A percentile compares a stretch with the other conserved stretches of the same genome.
phyloP scores from a whole-genome alignment of 768 basidiomycete species.

The Gloeostereum incarnatum region DNA sequence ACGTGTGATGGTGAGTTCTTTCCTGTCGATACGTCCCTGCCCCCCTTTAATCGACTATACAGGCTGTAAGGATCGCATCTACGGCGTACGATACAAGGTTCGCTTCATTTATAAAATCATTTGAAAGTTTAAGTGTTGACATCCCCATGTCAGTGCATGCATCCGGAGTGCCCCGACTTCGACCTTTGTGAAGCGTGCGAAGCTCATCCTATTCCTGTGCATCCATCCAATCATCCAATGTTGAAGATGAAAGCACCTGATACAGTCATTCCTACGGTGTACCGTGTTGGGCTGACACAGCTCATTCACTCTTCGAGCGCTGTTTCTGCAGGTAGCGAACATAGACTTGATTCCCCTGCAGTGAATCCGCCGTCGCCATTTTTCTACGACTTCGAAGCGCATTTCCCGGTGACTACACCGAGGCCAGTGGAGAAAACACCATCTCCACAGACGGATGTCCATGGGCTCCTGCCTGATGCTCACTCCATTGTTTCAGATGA shows the following conservation, averaged over 20 bases:
- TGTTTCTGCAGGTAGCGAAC: constrained; percentile 3
- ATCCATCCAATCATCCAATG: constrained; percentile 62
- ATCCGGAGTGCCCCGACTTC: constrained; percentile 67
- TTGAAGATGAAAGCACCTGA: constrained; percentile 59
- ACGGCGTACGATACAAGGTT: constrained; percentile 69
- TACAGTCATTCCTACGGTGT: constrained; percentile 36
- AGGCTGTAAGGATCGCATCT: constrained; percentile 45
- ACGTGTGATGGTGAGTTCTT: no score
- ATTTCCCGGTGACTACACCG: no score
- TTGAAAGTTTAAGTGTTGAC: constrained; percentile 2
- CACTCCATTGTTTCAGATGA: no score
- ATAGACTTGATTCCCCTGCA: neutral
- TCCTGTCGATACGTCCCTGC: no score
- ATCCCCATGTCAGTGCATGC: constrained; percentile 52
- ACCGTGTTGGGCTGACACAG: constrained; percentile 17
- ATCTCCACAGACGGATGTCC: no score
- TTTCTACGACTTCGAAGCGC: constrained; percentile 12
- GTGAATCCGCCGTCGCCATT: constrained; percentile 13
- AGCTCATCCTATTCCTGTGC: constrained; percentile 67
- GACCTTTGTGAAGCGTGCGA: constrained; percentile 79
- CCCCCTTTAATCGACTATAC: no score
- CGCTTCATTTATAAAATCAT: neutral
- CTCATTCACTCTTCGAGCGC: constrained; percentile 13
- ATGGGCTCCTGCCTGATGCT: no score
- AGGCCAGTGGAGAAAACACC: no score